Conservation (phyloP, 2,329 filamentous ascomycete genomes). For the Ceratocystis colombiana region DNA sequence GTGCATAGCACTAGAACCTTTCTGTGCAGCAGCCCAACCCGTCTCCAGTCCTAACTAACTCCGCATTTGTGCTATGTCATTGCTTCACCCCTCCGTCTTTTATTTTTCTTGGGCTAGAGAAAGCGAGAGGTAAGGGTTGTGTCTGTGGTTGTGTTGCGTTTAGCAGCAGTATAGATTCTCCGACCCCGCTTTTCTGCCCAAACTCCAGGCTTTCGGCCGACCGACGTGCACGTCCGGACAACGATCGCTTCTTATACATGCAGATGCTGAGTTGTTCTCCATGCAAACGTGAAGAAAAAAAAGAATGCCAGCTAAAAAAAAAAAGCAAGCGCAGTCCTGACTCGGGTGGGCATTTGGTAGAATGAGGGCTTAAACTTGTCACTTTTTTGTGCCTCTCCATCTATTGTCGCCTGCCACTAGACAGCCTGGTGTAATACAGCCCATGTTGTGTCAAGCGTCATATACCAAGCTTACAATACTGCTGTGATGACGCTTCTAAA, state of each 20-base stretch:
- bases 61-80: constrained; percentile 5
- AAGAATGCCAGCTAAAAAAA: not conserved
- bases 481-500: too few species aligned
- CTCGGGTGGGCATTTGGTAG: too few species aligned
- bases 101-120: not conserved
- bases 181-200: constrained; percentile 1
- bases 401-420: too few species aligned
- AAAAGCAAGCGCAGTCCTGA: not conserved
- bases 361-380: too few species aligned
- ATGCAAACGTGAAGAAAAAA: not conserved
- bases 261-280: not conserved
- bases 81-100: not conserved
- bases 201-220: not conserved
- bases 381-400: too few species aligned
- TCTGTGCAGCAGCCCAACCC: constrained; percentile 9
- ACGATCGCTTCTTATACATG: not conserved
- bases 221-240: not conserved
- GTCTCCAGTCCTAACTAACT: not conserved
- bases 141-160: not conserved
- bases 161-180: not conserved
- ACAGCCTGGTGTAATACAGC: too few species aligned
- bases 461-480: too few species aligned
- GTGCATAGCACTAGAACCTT: constrained; percentile 1
- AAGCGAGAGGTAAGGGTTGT: not conserved
- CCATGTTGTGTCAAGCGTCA: too few species aligned